phyloP scores from a whole-genome alignment of 2,329 filamentous ascomycete genomes.

The Cercospora berteroae region DNA sequence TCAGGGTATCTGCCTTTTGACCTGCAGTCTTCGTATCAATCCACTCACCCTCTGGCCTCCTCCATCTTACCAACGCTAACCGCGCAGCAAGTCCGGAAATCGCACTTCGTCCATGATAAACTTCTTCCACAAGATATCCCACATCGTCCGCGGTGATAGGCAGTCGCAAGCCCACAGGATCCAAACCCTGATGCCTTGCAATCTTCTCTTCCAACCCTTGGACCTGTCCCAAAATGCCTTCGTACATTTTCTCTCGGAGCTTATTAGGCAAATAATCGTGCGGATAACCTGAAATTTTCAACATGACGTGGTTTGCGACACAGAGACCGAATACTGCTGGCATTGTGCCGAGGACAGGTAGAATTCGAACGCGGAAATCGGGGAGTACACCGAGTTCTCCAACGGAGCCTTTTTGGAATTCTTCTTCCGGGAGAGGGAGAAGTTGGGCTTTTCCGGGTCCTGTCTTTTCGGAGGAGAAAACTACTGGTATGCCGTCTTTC shows the following conservation, averaged over 20 bases:
- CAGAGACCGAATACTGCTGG: conserved; percentile 92
- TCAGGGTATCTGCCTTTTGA: conserved; percentile 72
- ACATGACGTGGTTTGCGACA: conserved; percentile 87
- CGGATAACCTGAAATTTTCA: conserved; percentile 78
- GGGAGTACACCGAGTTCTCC: conserved; percentile 84
- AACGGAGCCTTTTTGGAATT: conserved; percentile 81
- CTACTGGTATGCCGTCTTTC: conserved; percentile 80
- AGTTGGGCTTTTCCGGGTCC: conserved; percentile 89
- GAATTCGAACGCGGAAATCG: conserved; percentile 90
- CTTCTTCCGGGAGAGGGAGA: conserved; percentile 80
- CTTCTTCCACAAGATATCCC: conserved; percentile 84
- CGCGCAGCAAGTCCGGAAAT: conserved; percentile 79
- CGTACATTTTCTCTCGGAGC: conserved; percentile 86
- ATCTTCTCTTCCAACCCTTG: conserved; percentile 78
- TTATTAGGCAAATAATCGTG: conserved; percentile 80
- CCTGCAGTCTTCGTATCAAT: conserved; percentile 66
- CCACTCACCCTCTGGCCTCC: conserved; percentile 60
- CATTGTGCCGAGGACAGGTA: conserved; percentile 95
- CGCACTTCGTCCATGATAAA: conserved; percentile 78
- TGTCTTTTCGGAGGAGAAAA: conserved; percentile 88
- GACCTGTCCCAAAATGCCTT: conserved; percentile 71
- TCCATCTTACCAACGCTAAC: conserved; percentile 78
- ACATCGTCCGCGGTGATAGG: conserved; percentile 78
- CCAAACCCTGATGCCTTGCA: conserved; percentile 54
- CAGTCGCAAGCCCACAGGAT: conserved; percentile 70